Percentiles rank a stretch among this genome's conserved stretches.
These are phyloP conservation scores for Pterocarpus santalinus DNA, from an alignment of 306 rosid species.

Conservation along the genomic window DNA sequence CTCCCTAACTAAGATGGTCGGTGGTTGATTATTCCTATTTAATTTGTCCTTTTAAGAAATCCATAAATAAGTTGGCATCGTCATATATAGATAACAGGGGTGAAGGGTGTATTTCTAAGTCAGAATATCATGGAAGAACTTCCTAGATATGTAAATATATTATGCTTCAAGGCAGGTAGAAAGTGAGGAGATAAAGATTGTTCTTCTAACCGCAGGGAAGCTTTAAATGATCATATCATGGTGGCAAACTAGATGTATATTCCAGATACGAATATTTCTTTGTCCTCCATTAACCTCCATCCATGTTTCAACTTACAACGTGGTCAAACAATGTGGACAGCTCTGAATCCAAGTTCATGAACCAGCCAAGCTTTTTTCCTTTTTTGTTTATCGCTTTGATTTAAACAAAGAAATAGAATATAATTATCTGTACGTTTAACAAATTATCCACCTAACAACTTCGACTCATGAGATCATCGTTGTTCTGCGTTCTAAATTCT, in stretches of 20 bases:
- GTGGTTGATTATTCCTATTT: neutral
- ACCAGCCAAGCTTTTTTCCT: constrained; percentile 50
- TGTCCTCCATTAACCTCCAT: constrained; percentile 46
- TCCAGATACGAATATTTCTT: constrained; percentile 49
- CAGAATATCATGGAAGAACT: too few species aligned
- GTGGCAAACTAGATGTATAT: constrained; percentile 8
- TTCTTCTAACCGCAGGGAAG: too few species aligned
- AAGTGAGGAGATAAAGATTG: constrained; percentile 3
- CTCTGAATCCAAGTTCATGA: constrained; percentile 61
- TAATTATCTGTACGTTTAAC: neutral
- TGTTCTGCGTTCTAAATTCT: neutral
- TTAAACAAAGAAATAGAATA: constrained; percentile 11
- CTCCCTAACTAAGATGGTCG: neutral
- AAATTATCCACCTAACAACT: neutral
- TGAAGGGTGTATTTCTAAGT: neutral
- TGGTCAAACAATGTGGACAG: constrained; percentile 59
- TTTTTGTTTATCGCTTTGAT: constrained; percentile 27
- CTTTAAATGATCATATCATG: neutral
- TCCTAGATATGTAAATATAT: too few species aligned
- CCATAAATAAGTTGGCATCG: neutral
- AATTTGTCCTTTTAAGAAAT: neutral
- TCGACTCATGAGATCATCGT: neutral
- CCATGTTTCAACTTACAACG: constrained; percentile 21
- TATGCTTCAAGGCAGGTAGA: neutral
- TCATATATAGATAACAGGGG: neutral